Percentiles rank a stretch among this genome's conserved stretches.
phyloP scores from a whole-genome alignment of 2,329 filamentous ascomycete genomes.

The Coniella vitis region DNA sequence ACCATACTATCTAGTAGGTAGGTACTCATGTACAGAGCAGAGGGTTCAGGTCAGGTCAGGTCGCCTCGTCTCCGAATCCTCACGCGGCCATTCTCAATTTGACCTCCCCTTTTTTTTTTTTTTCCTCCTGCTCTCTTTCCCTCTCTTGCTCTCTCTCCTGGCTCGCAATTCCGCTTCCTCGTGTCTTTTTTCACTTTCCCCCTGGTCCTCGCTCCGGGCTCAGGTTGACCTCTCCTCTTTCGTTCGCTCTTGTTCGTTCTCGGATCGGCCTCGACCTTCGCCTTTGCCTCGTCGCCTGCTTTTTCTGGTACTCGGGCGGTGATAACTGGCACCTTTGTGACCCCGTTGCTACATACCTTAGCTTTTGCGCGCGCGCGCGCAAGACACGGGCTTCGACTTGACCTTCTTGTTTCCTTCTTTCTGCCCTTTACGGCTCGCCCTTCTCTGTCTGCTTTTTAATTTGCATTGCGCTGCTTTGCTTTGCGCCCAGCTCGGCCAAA shows the following conservation, averaged over 20 bases:
- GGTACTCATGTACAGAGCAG: too few relatives aligned
- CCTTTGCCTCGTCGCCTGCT: slow-evolving; percentile 9
- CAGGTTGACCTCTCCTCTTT: slow-evolving; percentile 20
- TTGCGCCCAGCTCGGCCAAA: too few relatives aligned
- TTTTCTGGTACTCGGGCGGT: not conserved
- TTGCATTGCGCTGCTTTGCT: slow-evolving; percentile 3
- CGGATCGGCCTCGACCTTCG: slow-evolving; percentile 20
- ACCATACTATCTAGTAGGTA: too few relatives aligned
- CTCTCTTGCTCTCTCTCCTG: slow-evolving; percentile 31
- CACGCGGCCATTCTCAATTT: slow-evolving; percentile 17
- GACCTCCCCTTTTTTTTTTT: slow-evolving; percentile 25
- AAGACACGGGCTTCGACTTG: slow-evolving; percentile 11
- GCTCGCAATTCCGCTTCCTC: slow-evolving; percentile 22
- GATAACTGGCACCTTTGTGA: slow-evolving; percentile 9
- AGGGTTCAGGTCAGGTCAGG: not conserved
- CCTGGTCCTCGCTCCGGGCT: slow-evolving; percentile 22
- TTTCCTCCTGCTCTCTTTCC: slow-evolving; percentile 29
- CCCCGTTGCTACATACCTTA: slow-evolving; percentile 1
- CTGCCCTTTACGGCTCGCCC: slow-evolving; percentile 1
- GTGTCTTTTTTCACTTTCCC: slow-evolving; percentile 20
- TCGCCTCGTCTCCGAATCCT: slow-evolving; percentile 2
- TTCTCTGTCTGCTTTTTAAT: slow-evolving; percentile 10
- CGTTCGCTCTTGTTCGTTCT: slow-evolving; percentile 23
- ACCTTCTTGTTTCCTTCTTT: slow-evolving; percentile 17
- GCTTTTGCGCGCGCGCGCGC: slow-evolving; percentile 11